A percentile compares a stretch with the other conserved stretches of the same genome.
Conservation (phyloP, 305 asterid species). For the Coffea humblotiana region DNA sequence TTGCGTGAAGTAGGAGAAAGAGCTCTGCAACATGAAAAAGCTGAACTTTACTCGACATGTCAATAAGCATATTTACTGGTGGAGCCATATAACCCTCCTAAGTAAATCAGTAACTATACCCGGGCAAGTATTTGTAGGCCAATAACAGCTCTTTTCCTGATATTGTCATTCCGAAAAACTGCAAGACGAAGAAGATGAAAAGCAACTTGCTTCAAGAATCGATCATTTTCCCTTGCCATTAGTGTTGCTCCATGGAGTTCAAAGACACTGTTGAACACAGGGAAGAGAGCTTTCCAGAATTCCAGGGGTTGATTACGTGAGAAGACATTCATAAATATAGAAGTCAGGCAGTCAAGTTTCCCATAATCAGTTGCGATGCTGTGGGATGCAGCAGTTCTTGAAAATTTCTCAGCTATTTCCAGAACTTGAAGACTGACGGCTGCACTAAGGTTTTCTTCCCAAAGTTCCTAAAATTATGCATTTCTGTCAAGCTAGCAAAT, state of each 20-base stretch:
- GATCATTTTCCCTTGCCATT: slow-evolving; percentile 98
- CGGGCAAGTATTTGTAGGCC: slow-evolving; percentile 96
- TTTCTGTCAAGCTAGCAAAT: slow-evolving; percentile 14
- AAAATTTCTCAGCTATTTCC: slow-evolving; percentile 82
- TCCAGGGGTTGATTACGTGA: slow-evolving; percentile 86
- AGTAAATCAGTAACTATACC: slow-evolving; percentile 42
- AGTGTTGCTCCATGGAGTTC: slow-evolving; percentile 93
- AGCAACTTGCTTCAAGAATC: slow-evolving; percentile 92
- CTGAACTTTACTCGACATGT: slow-evolving; percentile 8
- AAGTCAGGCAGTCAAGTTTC: slow-evolving; percentile 93
- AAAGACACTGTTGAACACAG: slow-evolving; percentile 78
- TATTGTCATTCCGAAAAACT: slow-evolving; percentile 83
- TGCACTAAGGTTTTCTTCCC: slow-evolving; percentile 98
- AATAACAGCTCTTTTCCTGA: slow-evolving; percentile 86
- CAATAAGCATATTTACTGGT: slow-evolving; percentile 10
- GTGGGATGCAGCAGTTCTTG: slow-evolving; percentile 73
- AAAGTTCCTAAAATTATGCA: slow-evolving; percentile 70
- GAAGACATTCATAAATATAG: slow-evolving; percentile 78
- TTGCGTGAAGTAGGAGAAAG: slow-evolving; percentile 78
- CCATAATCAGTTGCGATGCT: slow-evolving; percentile 96
- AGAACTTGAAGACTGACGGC: slow-evolving; percentile 93
- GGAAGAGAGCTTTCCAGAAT: slow-evolving; percentile 89
- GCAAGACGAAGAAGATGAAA: slow-evolving; percentile 97
- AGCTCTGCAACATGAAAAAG: slow-evolving; percentile 59
- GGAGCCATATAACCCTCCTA: slow-evolving; percentile 17